phyloP scores from a whole-genome alignment of 164 flowering plant species.

The Pachysandra terminalis region DNA sequence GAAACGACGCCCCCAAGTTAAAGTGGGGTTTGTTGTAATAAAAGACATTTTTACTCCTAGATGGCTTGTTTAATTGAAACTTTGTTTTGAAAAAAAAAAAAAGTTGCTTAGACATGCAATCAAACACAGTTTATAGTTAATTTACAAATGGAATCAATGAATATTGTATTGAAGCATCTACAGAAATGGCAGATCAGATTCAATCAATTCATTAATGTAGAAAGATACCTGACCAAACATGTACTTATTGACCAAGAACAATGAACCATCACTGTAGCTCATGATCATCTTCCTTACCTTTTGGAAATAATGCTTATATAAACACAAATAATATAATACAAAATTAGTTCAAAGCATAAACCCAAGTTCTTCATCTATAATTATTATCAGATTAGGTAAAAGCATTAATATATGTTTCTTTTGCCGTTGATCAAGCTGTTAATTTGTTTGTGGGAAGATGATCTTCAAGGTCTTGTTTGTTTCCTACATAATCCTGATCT shows the following conservation, averaged over 20 bases:
- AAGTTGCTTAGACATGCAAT: too few relatives aligned
- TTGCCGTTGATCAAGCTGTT: too few relatives aligned
- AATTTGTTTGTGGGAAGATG: too few relatives aligned
- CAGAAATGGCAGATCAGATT: neutral
- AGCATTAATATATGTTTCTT: neutral
- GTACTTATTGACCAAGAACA: conserved; percentile 21
- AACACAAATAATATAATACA: neutral
- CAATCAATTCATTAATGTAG: conserved; percentile 4
- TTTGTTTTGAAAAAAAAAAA: too few relatives aligned
- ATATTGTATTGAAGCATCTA: neutral
- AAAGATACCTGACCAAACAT: neutral
- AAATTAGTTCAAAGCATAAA: neutral
- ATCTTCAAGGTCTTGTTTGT: too few relatives aligned
- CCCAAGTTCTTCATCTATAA: neutral
- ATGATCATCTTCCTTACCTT: conserved; percentile 17
- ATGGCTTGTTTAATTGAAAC: too few relatives aligned
- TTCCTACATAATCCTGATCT: too few relatives aligned
- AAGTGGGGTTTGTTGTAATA: too few relatives aligned
- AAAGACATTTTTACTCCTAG: too few relatives aligned
- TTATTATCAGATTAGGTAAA: neutral
- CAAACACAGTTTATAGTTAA: neutral
- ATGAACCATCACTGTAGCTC: conserved; percentile 18
- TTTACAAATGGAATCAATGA: neutral
- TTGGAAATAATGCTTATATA: neutral
- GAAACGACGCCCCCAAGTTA: too few relatives aligned